phyloP scores from a whole-genome alignment of 768 basidiomycete genomes.

The Dacryopinax spathularia region DNA sequence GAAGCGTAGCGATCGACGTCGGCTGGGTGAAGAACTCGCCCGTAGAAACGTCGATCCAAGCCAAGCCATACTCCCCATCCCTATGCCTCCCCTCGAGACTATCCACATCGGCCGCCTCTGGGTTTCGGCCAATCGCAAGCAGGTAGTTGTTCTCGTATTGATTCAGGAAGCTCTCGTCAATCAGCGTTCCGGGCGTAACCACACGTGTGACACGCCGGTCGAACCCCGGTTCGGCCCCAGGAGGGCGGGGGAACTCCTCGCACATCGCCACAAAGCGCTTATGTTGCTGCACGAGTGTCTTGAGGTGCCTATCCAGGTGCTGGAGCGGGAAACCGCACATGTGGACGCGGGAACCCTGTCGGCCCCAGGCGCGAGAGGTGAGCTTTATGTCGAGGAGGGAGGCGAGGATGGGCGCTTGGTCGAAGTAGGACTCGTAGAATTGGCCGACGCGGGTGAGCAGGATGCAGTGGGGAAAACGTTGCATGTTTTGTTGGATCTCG shows the following conservation, averaged over 20 bases:
- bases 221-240: constrained; percentile 34
- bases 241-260: constrained; percentile 63
- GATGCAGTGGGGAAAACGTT: constrained; percentile 72
- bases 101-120: neutral
- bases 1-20: constrained; percentile 39
- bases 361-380: constrained; percentile 60
- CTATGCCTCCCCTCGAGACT: constrained; percentile 17
- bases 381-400: constrained; percentile 69
- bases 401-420: constrained; percentile 70
- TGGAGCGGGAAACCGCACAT: constrained; percentile 88
- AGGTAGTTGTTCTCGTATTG: constrained; percentile 83
- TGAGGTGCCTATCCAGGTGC: constrained; percentile 77
- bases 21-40: constrained; percentile 79
- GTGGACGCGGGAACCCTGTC: constrained; percentile 38
- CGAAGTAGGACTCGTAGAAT: constrained; percentile 97
- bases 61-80: constrained; percentile 38
- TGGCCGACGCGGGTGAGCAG: constrained; percentile 85
- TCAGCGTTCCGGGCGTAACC: constrained; percentile 85
- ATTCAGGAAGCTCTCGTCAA: constrained; percentile 79
- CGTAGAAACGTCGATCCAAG: constrained; percentile 91
- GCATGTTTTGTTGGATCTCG: constrained; percentile 56
- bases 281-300: constrained; percentile 67
- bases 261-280: constrained; percentile 83
- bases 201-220: constrained; percentile 74
- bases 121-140: constrained; percentile 37